These are phyloP conservation scores for Saccharum spontaneum DNA, from an alignment of 176 grass and related monocot genomes.

Conservation along the genomic window DNA sequence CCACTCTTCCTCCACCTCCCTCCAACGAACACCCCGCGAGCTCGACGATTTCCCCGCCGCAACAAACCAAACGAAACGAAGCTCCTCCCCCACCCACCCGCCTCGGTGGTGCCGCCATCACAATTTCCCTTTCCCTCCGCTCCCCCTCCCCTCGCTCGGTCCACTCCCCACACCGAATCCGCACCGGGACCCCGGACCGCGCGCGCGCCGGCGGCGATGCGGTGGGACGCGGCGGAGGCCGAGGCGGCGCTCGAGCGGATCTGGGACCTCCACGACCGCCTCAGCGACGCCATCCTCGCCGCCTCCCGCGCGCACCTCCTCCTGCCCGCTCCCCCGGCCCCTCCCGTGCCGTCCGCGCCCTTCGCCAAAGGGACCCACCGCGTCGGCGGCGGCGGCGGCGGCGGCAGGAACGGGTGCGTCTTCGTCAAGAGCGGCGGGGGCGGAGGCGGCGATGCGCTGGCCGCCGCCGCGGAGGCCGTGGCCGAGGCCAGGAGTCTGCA, in stretches of 20 bases:
- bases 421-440: constrained; percentile 53
- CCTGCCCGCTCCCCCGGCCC: neutral
- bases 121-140: neutral
- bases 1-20: neutral
- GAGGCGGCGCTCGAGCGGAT: constrained; percentile 57
- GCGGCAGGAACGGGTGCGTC: constrained; percentile 45
- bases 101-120: constrained; percentile 29
- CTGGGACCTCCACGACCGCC: constrained; percentile 70
- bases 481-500: constrained; percentile 82
- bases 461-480: constrained; percentile 44
- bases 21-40: neutral
- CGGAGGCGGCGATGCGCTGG: neutral
- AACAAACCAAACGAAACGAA: neutral
- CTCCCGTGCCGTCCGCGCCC: constrained; percentile 6
- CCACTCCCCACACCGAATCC: neutral
- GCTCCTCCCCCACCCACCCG: neutral
- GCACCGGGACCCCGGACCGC: neutral
- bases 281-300: constrained; percentile 65
- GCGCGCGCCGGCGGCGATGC: constrained; percentile 15
- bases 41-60: neutral
- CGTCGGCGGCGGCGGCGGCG: constrained; percentile 6
- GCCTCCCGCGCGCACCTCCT: constrained; percentile 52
- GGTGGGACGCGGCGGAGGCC: constrained; percentile 45
- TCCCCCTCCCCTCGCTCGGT: neutral
- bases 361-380: neutral